These are phyloP conservation scores for Aspergillus ustus DNA, from an alignment of 2,329 filamentous ascomycete species.

Conservation along the genomic window DNA sequence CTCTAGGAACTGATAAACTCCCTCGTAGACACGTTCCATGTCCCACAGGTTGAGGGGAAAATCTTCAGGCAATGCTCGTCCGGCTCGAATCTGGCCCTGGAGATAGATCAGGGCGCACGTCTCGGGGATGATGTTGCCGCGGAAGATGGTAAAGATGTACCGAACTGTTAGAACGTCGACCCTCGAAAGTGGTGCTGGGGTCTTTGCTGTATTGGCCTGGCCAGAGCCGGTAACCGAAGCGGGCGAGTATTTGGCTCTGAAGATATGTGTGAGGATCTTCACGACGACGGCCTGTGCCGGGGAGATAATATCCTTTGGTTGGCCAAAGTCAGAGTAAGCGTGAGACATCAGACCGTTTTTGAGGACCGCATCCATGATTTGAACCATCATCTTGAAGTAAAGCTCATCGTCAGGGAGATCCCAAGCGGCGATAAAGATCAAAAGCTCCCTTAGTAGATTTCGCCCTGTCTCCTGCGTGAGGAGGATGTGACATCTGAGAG, in stretches of 20 bases:
- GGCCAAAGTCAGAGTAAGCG: constrained; percentile 87
- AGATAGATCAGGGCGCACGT: constrained; percentile 93
- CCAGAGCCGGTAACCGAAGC: constrained; percentile 49
- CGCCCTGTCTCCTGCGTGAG: constrained; percentile 88
- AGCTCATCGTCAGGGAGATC: constrained; percentile 91
- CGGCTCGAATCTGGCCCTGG: constrained; percentile 84
- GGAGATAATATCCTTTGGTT: constrained; percentile 94
- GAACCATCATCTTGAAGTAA: constrained; percentile 94
- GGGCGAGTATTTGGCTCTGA: constrained; percentile 66
- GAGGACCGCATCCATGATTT: constrained; percentile 92
- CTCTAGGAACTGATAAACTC: constrained; percentile 90
- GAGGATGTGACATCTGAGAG: constrained; percentile 86
- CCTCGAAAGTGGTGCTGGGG: constrained; percentile 58
- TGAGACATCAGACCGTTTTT: constrained; percentile 88
- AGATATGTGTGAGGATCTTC: constrained; percentile 87
- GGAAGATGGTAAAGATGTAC: constrained; percentile 91
- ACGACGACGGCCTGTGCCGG: constrained; percentile 92
- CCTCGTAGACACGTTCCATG: constrained; percentile 95
- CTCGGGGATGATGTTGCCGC: constrained; percentile 89
- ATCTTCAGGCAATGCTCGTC: constrained; percentile 76
- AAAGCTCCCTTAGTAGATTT: constrained; percentile 83
- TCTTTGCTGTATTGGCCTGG: constrained; percentile 61
- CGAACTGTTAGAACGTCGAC: constrained; percentile 73
- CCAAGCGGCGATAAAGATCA: constrained; percentile 97
- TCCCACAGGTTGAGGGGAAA: constrained; percentile 97